phyloP scores from a whole-genome alignment of 768 basidiomycete genomes.

The Psilocybe subaeruginosa region DNA sequence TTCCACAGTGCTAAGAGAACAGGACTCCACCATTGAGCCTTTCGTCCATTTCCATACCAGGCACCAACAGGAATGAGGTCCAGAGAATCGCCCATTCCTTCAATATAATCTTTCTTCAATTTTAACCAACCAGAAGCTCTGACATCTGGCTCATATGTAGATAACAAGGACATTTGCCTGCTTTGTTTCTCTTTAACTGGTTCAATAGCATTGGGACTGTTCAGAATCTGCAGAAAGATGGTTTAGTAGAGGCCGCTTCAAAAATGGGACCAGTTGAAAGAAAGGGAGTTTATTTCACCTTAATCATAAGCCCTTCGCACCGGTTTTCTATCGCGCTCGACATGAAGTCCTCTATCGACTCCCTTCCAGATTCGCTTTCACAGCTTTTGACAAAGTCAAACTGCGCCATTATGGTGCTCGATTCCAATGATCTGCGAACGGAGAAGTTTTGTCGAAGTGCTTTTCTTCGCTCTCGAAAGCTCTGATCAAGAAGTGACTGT shows the following conservation, averaged over 20 bases:
- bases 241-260: not conserved
- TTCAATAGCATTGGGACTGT: slow-evolving; percentile 44
- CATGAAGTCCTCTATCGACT: slow-evolving; percentile 78
- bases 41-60: slow-evolving; percentile 90
- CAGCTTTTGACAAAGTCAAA: slow-evolving; percentile 78
- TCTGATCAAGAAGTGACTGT: slow-evolving; percentile 66
- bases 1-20: slow-evolving; percentile 82
- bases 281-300: slow-evolving; percentile 42
- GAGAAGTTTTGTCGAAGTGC: slow-evolving; percentile 69
- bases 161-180: slow-evolving; percentile 71
- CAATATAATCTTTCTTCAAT: slow-evolving; percentile 91
- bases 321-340: slow-evolving; percentile 71
- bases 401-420: slow-evolving; percentile 50
- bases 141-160: slow-evolving; percentile 91
- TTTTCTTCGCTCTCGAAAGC: slow-evolving; percentile 72
- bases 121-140: slow-evolving; percentile 89
- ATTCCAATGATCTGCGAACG: slow-evolving; percentile 40
- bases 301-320: slow-evolving; percentile 95
- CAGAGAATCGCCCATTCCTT: slow-evolving; percentile 74
- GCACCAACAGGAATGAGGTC: slow-evolving; percentile 78
- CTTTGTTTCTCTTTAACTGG: slow-evolving; percentile 28
- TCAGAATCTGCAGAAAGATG: slow-evolving; percentile 55
- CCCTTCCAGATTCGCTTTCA: slow-evolving; percentile 63
- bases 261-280: not conserved
- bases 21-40: slow-evolving; percentile 92